Base-by-base conservation (phyloP, 768 basidiomycete species). In the Austroboletus festivus region DNA sequence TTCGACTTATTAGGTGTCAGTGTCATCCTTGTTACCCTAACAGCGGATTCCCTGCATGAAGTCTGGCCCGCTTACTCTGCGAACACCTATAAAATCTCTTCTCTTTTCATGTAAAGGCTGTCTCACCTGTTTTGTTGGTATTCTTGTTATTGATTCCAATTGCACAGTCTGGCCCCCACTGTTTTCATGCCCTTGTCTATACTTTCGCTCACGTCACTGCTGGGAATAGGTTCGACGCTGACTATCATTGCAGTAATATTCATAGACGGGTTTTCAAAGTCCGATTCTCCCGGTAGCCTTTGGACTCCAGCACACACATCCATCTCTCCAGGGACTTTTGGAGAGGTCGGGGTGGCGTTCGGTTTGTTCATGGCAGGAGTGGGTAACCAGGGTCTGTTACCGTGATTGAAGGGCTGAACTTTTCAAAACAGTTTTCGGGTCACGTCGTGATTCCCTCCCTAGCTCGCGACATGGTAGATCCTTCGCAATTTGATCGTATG, bases 361-460 rank as follows among this genome's bases (percentile, higher is more conserved):
- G 94, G 94, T 2, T 72, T 98, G 52, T 83, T 97, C 60, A 92
- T 98, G 83, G 89, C 90, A 8, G 92, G 93, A 15, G 90, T 92
- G 62, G 61, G 80, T 61, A 41, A 22, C 18, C 42, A 20, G 20
- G 39, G 20, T 28, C 54, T 19, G 5, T 42, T 42, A 10, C 10
- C n/a, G 28, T 44, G 12, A 19, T 10, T 20, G 18, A 5, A 16
- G 28, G 16, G 1, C 26, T 50, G 8, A 42, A 26, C n/a, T n/a
- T 21, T 40, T 28, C 28, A 18, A 38, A 21, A 22, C 10, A 92
- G 82, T 94, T 95, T 59, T 83, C 91, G 3, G 93, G 93, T 2
- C 95, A 98, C 62, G 86, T 91, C 13, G 86, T 94, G 23, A 86
- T 98, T 42, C 94, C 94, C 18, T 89, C 87, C 19, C 68, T 98